Conservation (phyloP, 306 rosid genomes). For the Castanea mollissima region DNA sequence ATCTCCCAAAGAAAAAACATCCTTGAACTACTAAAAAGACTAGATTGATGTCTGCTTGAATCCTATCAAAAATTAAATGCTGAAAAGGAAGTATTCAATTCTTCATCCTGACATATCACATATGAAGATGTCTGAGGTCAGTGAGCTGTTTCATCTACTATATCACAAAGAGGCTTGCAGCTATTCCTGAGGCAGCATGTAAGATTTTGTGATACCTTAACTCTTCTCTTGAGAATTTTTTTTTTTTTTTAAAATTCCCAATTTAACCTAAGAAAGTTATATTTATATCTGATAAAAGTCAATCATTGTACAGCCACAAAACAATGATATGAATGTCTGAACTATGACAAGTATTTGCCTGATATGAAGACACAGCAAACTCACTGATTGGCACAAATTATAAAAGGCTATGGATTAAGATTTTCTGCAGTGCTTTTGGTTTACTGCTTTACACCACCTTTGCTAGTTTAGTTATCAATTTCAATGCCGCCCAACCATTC, state of each 20-base stretch:
- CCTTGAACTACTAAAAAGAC: too few species aligned
- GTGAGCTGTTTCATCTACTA: not conserved
- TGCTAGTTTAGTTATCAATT: too few species aligned
- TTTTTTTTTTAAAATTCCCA: too few species aligned
- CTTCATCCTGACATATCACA: not conserved
- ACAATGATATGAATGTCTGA: not conserved
- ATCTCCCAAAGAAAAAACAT: not conserved
- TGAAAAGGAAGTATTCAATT: too few species aligned
- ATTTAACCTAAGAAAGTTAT: too few species aligned
- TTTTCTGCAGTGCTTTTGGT: not conserved
- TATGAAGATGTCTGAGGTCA: not conserved
- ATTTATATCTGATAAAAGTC: not conserved
- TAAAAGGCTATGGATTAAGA: not conserved
- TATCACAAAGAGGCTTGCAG: not conserved
- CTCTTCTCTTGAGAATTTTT: not conserved
- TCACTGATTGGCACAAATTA: not conserved
- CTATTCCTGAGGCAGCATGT: not conserved
- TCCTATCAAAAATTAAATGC: too few species aligned
- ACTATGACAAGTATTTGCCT: not conserved
- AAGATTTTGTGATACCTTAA: not conserved
- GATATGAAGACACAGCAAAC: not conserved
- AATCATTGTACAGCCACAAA: not conserved
- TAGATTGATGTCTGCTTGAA: too few species aligned
- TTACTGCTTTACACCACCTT: not conserved
- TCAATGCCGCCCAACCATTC: not conserved